phyloP scores from a whole-genome alignment of 2,329 filamentous ascomycete genomes.

The Aureobasidium sp. region DNA sequence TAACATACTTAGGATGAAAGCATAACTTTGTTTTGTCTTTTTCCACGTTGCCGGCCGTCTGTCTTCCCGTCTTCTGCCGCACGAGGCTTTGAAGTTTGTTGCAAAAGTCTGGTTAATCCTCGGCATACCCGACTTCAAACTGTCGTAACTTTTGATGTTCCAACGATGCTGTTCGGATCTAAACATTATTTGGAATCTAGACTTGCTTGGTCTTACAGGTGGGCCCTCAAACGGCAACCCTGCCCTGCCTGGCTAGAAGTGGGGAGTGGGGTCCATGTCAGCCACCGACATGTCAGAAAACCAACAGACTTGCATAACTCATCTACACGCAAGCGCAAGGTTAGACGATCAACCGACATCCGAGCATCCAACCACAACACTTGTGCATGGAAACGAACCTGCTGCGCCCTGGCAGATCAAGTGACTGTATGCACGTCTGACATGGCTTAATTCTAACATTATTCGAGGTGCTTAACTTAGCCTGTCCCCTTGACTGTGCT shows the following conservation, averaged over 20 bases:
- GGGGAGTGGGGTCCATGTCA: not conserved
- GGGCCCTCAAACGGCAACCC: not conserved
- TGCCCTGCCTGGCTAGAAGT: not conserved
- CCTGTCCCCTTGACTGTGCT: not conserved
- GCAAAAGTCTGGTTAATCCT: not conserved
- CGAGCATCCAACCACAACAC: not conserved
- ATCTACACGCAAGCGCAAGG: not conserved
- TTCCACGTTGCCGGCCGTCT: not conserved
- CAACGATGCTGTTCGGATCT: not conserved
- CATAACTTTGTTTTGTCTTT: not conserved
- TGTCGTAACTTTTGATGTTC: not conserved
- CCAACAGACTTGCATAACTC: not conserved
- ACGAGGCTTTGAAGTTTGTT: not conserved
- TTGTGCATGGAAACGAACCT: not conserved
- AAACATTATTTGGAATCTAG: not conserved
- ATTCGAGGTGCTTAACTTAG: not conserved
- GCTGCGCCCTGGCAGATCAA: not conserved
- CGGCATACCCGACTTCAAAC: not conserved
- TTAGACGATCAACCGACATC: not conserved
- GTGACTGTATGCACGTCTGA: not conserved
- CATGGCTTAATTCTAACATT: not conserved
- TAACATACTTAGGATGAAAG: slow-evolving; percentile 4
- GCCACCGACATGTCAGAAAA: not conserved
- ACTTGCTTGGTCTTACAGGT: not conserved
- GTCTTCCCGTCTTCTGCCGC: not conserved